These are phyloP conservation scores for Trichosporon sp. DNA, from an alignment of 1,284 basidiomycete species.

Conservation along the genomic window DNA sequence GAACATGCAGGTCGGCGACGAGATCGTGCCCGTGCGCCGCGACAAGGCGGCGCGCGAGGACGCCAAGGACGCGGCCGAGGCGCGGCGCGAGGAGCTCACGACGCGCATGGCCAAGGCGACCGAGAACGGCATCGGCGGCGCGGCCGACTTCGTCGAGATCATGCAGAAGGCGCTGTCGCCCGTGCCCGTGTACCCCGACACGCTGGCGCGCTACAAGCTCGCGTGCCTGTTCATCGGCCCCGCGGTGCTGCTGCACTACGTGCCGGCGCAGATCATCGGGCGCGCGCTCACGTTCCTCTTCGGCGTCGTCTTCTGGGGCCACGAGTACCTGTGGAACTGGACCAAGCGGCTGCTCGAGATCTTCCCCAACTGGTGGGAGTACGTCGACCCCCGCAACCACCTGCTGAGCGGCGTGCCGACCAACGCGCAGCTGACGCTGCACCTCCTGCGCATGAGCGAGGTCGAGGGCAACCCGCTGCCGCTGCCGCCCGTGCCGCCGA, in stretches of 20 bases:
- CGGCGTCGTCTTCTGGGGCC: slow-evolving; percentile 57
- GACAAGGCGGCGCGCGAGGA: slow-evolving; percentile 35
- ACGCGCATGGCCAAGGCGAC: slow-evolving; percentile 46
- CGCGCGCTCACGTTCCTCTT: slow-evolving; percentile 51
- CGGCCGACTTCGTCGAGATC: slow-evolving; percentile 49
- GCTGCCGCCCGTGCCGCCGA: slow-evolving; percentile 44
- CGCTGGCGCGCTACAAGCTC: slow-evolving; percentile 48
- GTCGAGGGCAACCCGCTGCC: slow-evolving; percentile 42
- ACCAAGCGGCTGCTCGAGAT: slow-evolving; percentile 50
- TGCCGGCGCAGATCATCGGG: slow-evolving; percentile 52
- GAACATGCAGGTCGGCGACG: slow-evolving; percentile 32
- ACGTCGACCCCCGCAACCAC: slow-evolving; percentile 44
- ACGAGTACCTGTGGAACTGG: slow-evolving; percentile 46
- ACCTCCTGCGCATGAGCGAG: slow-evolving; percentile 55
- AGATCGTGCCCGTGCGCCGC: slow-evolving; percentile 30
- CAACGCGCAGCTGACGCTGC: slow-evolving; percentile 57
- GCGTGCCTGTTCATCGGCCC: slow-evolving; percentile 47
- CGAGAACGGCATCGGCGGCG: slow-evolving; percentile 45
- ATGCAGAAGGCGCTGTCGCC: slow-evolving; percentile 50
- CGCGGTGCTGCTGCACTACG: slow-evolving; percentile 49
- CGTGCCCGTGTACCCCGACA: slow-evolving; percentile 46
- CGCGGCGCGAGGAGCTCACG: slow-evolving; percentile 49
- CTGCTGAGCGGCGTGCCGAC: slow-evolving; percentile 57
- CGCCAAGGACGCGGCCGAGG: slow-evolving; percentile 47
- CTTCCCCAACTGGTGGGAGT: slow-evolving; percentile 54